These are phyloP conservation scores for Alternaria novae-zelandiae DNA, from an alignment of 2,329 filamentous ascomycete species.

Conservation along the genomic window DNA sequence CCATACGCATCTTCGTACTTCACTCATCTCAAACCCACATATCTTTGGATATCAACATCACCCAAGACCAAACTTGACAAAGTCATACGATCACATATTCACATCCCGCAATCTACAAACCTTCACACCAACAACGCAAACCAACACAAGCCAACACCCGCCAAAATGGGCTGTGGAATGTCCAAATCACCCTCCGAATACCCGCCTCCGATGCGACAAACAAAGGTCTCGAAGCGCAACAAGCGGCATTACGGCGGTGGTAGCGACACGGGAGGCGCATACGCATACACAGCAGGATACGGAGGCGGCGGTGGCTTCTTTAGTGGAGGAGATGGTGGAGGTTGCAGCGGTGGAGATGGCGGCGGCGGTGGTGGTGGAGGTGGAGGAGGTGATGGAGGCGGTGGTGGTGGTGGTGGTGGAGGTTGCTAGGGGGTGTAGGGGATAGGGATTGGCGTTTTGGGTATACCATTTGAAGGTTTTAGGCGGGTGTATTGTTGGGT, in stretches of 20 bases:
- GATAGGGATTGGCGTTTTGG: background rate
- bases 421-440: background rate
- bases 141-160: background rate
- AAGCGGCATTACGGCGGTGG: background rate
- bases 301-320: slow-evolving; percentile 7
- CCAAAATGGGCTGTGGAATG: slow-evolving; percentile 26
- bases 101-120: background rate
- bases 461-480: background rate
- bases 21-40: background rate
- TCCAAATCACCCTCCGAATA: slow-evolving; percentile 19
- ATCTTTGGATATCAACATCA: background rate
- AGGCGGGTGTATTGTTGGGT: background rate
- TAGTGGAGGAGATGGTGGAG: background rate
- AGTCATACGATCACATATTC: background rate
- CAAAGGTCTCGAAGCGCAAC: background rate
- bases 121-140: background rate
- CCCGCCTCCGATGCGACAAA: slow-evolving; percentile 18
- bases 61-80: background rate
- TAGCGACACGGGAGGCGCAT: background rate
- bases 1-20: background rate
- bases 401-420: background rate
- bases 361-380: slow-evolving; percentile 14
- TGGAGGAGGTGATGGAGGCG: slow-evolving; percentile 6
- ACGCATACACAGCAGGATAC: background rate
- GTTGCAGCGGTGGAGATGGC: slow-evolving; percentile 14